A percentile compares a stretch with the other conserved stretches of the same genome.
phyloP scores from a whole-genome alignment of 1,284 basidiomycete species.

The Austroboletus niveus region DNA sequence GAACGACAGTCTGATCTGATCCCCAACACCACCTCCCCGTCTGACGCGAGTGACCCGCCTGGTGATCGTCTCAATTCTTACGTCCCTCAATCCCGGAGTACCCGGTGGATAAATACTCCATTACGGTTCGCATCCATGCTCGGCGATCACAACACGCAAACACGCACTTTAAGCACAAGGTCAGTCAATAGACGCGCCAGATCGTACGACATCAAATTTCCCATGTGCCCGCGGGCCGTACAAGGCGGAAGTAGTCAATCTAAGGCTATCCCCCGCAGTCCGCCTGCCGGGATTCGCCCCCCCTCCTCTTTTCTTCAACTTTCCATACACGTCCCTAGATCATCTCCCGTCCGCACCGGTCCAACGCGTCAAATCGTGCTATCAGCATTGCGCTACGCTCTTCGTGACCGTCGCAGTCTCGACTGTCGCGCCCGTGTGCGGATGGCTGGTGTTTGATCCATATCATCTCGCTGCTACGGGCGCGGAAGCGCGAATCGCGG shows the following conservation, averaged over 20 bases:
- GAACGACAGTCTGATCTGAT: background rate
- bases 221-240: slow-evolving; percentile 6
- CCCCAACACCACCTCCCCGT: background rate
- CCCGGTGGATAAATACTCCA: background rate
- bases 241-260: slow-evolving; percentile 3
- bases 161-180: slow-evolving; percentile 5
- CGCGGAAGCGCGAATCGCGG: too few relatives aligned
- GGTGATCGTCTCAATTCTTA: slow-evolving; percentile 4
- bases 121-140: slow-evolving; percentile 1
- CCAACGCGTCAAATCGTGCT: background rate
- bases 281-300: background rate
- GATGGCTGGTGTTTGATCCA: too few relatives aligned
- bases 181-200: background rate
- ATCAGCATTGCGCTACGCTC: background rate
- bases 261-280: background rate
- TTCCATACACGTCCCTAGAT: too few relatives aligned
- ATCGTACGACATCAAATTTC: slow-evolving; percentile 7
- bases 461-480: too few relatives aligned
- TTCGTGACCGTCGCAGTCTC: too few relatives aligned
- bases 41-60: slow-evolving; percentile 5
- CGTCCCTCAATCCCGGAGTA: slow-evolving; percentile 9
- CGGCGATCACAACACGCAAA: slow-evolving; percentile 22
- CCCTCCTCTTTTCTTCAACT: background rate
- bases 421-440: too few relatives aligned
- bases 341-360: background rate